Evolutionary conservation across 129 eudicot genomes (phyloP).

Genomic region (Flaveria sonorensis): DNA sequence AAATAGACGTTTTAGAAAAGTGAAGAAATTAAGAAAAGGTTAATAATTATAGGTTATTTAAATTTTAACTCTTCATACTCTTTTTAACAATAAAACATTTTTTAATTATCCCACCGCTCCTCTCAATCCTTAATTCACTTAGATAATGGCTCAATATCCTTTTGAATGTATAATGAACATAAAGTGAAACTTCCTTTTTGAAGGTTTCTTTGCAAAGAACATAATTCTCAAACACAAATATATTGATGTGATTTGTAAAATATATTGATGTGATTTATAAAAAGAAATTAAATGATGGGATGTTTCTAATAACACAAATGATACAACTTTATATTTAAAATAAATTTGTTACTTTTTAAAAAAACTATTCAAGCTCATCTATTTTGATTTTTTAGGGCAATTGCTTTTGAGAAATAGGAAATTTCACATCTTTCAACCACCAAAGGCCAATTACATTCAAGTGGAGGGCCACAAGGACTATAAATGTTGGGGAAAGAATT

Average conservation of each 20-base stretch:
- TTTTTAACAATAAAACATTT: too few species aligned
- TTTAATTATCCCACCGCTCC: too few species aligned
- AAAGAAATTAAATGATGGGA: constrained; percentile 2
- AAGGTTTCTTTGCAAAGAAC: too few species aligned
- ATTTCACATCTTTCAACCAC: constrained; percentile 27
- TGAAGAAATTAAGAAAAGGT: too few species aligned
- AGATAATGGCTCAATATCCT: too few species aligned
- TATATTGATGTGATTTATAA: constrained; percentile 1
- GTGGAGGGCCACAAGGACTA: constrained; percentile 33
- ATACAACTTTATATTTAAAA: background rate
- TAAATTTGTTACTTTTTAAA: background rate
- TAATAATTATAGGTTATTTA: too few species aligned
- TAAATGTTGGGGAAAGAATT: constrained; percentile 23
- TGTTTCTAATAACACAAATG: background rate
- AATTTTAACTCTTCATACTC: too few species aligned
- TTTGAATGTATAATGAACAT: too few species aligned
- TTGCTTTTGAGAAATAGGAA: background rate
- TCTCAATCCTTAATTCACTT: too few species aligned
- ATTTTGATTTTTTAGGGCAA: background rate
- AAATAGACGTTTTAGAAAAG: too few species aligned
- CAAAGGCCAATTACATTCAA: constrained; percentile 17
- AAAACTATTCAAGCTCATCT: background rate
- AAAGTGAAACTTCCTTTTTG: too few species aligned
- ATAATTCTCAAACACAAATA: too few species aligned
- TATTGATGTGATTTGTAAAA: background rate